Percentiles rank a stretch among this genome's conserved stretches.
These are phyloP conservation scores for Acer saccharum DNA, from an alignment of 345 rosid species.

Conservation along the genomic window DNA sequence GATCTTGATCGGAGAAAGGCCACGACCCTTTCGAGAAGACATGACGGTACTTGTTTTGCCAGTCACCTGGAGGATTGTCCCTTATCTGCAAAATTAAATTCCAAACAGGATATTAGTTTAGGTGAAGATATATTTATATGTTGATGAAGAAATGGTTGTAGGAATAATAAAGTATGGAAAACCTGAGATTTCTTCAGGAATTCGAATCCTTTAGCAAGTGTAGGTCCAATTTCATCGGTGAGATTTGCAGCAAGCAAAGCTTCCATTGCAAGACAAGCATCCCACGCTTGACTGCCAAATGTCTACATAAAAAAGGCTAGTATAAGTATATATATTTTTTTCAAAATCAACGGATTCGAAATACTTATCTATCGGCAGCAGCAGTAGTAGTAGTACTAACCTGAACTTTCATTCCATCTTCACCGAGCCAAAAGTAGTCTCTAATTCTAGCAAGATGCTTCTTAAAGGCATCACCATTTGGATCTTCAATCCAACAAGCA, in stretches of 20 bases:
- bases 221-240: constrained; percentile 50
- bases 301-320: constrained; percentile 39
- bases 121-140: neutral
- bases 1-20: constrained; percentile 21
- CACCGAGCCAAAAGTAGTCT: constrained; percentile 87
- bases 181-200: constrained; percentile 84
- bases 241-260: constrained; percentile 71
- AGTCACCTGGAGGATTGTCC: constrained; percentile 22
- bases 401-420: constrained; percentile 97
- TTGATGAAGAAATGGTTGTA: neutral
- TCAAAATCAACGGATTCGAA: too few relatives aligned
- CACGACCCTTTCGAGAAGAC: constrained; percentile 22
- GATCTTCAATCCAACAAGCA: constrained; percentile 49
- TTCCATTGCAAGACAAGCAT: constrained; percentile 70
- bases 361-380: too few relatives aligned
- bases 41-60: constrained; percentile 1
- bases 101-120: neutral
- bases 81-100: constrained; percentile 8
- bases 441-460: constrained; percentile 78
- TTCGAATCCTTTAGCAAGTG: constrained; percentile 68
- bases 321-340: too few relatives aligned
- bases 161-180: neutral
- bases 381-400: constrained; percentile 15
- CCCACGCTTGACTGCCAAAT: constrained; percentile 87
- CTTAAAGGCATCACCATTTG: constrained; percentile 54